phyloP scores from a whole-genome alignment of 768 basidiomycete species.

The Agrocybe chaxingu region DNA sequence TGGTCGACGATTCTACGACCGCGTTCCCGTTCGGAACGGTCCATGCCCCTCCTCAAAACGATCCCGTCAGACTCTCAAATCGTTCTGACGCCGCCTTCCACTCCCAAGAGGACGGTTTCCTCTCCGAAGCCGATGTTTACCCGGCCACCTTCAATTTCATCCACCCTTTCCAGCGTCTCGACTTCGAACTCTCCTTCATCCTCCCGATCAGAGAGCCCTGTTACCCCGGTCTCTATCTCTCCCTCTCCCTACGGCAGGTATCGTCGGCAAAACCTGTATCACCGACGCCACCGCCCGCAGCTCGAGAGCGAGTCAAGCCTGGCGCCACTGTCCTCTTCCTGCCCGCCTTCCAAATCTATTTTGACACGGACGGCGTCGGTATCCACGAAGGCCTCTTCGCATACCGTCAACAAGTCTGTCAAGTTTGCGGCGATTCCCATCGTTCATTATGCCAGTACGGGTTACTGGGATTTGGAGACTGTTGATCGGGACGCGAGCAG shows the following conservation, averaged over 20 bases:
- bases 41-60: conserved; percentile 28
- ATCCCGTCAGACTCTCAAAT: conserved; percentile 31
- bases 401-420: conserved; percentile 50
- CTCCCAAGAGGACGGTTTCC: conserved; percentile 13
- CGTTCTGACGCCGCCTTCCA: conserved; percentile 16
- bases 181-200: conserved; percentile 22
- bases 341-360: conserved; percentile 54
- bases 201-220: conserved; percentile 27
- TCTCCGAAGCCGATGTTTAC: conserved; percentile 17
- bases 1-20: conserved; percentile 36
- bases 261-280: conserved; percentile 16
- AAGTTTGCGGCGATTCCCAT: conserved; percentile 70
- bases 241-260: conserved; percentile 13
- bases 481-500: conserved; percentile 10
- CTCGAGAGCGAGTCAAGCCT: conserved; percentile 9
- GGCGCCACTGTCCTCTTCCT: conserved; percentile 23
- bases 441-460: conserved; percentile 44
- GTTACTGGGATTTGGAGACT: conserved; percentile 24
- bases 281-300: conserved; percentile 17
- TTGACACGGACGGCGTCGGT: conserved; percentile 51
- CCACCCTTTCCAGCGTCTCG: conserved; percentile 25
- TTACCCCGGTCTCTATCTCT: conserved; percentile 21
- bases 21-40: conserved; percentile 30
- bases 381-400: conserved; percentile 35
- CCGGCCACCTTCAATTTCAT: conserved; percentile 25